Evolutionary conservation across 2,329 filamentous ascomycete genomes (phyloP).

Genomic region (Botrytis tulipae): DNA sequence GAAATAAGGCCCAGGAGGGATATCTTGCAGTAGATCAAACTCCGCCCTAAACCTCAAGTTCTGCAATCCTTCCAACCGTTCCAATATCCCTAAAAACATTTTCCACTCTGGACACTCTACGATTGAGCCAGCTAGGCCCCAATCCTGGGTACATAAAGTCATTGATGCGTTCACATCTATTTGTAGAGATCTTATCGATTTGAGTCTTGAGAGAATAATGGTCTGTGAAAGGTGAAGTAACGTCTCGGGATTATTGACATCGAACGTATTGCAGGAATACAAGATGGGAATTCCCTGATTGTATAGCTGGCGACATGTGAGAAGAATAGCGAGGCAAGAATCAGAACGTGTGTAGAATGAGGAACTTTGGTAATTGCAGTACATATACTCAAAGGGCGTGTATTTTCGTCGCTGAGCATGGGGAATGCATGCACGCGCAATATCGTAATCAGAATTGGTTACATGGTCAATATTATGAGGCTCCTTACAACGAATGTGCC

Average conservation of each 20-base stretch:
- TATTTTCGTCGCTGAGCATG: background rate
- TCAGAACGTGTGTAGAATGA: constrained; percentile 6
- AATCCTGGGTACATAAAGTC: background rate
- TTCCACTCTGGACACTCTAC: background rate
- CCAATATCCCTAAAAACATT: background rate
- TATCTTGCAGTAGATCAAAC: background rate
- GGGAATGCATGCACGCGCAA: background rate
- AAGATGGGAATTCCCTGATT: constrained; percentile 4
- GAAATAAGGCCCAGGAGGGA: no score
- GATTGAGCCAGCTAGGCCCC: background rate
- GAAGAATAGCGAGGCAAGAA: constrained; percentile 3
- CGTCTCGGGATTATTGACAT: constrained; percentile 7
- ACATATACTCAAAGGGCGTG: background rate
- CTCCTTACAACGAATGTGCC: constrained; percentile 5
- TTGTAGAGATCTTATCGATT: constrained; percentile 3
- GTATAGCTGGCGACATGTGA: constrained; percentile 9
- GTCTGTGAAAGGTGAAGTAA: constrained; percentile 8
- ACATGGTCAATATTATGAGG: background rate
- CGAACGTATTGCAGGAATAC: constrained; percentile 5
- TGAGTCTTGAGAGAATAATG: background rate
- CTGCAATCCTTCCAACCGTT: background rate
- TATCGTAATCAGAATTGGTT: background rate
- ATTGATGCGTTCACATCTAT: background rate
- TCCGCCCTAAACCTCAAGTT: background rate
- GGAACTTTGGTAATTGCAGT: no score